Evolutionary conservation across 148 eudicot species (phyloP), one percentile per base, ranked within the genome.

Genomic region (Spergularia marina): DNA sequence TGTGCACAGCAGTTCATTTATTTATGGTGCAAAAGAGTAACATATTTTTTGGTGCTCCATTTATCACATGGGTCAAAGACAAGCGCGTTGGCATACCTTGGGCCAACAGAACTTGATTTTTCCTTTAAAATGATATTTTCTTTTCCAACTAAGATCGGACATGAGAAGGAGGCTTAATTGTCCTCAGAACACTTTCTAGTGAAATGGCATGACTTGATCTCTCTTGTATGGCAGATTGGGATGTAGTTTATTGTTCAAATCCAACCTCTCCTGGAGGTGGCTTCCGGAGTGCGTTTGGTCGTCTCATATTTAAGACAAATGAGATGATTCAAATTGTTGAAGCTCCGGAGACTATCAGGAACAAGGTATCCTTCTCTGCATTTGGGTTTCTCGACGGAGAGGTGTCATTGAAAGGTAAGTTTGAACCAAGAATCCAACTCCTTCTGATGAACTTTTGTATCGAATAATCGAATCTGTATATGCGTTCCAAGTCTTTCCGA

Each of bases 261-360:
- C 99, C 99, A 65, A 95, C 99, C 73, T 95, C 98, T 53, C 99
- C 99, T 18, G 99, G 99, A 62, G 99, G 99, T 55, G 97, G 96
- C 68, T 95, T 82, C 80, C 83, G 99, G 74, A 92, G 94, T 88
- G 90, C 92, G 52, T 5, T 95, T 34, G 99, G 99, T 40, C 96
- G 99, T 65, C 84, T 92, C 10, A 40, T 92, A 47, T 92, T 95
- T 81, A 91, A 88, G 76, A 88, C 99, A 67, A 88, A 88, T 39
- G 99, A 92, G 80, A 92, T 95, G 99, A 85, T 92, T 82, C 99
- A 95, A 76, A 90, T 61, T 61, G 81, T 95, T 74, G 97, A 92
- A 85, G 91, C 96, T 65, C 98, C 99, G 39, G 94, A 88, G 80
- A 84, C 71, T 57, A 89, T 95, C 63, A 83, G 83, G 82, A 95